Evolutionary conservation across 2,329 filamentous ascomycete genomes (phyloP), one percentile per base, ranked within the genome.

Genomic region (Blastomyces percursus): DNA sequence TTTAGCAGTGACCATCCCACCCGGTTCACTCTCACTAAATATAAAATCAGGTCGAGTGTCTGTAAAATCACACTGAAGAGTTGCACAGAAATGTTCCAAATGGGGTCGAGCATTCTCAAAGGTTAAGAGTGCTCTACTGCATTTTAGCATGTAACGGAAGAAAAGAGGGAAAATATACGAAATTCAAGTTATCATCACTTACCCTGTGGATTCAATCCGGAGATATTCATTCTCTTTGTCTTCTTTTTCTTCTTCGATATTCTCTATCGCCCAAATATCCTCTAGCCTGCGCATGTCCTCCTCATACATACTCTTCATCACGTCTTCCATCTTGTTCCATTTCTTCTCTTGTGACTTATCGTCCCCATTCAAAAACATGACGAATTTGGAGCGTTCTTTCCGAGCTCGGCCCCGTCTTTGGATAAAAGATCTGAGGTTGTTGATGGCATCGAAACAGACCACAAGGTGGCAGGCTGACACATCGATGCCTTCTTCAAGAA

Each of bases 41-140:
- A 84, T 77, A 69, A 91, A 96, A 58, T 88, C 83, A 0, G 92
- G 91, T 1, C 82, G 78, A 21, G 77, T 76, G 66, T 91, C 84
- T 7, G 86, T 79, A 69, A 86, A 90, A 32, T 83, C 81, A 0
- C 77, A 76, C 0, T 83, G 80, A 0, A 91, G 72, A 0, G 81
- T 80, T 0, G 79, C 77, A 72, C 92, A 96, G 68, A 96, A 95
- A 73, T 96, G 90, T 56, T 89, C 80, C 1, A 97, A 80, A 72
- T 94, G 91, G n/a, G 80, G 74, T 57, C 87, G 84, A 0, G 90
- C 88, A 66, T 89, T 89, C 46, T 89, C 83, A 1, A 91, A 79
- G 12, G 88, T 88, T 16, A 96, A 76, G 14, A 84, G 74, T 0
- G 90, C 90, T 4, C 86, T 83, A 59, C 16, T 42, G n/a, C 24